Evolutionary conservation across 441 rosid species (phyloP).

Genomic region (Theobroma grandiflorum): DNA sequence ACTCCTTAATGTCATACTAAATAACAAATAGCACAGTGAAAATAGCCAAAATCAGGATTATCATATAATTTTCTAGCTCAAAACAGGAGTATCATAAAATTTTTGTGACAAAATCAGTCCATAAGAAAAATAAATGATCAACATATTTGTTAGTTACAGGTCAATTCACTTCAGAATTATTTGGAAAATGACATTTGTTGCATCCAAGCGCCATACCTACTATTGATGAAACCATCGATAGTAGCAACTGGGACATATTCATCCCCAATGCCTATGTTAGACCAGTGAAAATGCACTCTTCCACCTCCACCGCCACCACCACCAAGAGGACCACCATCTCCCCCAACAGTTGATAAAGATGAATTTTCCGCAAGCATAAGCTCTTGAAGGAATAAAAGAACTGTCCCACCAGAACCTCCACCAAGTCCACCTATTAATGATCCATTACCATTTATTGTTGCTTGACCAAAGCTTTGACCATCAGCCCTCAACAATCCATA

Average conservation of each 20-base stretch:
- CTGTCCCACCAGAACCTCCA: slow-evolving; percentile 98
- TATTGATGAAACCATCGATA: slow-evolving; percentile 70
- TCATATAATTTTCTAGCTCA: too few species aligned
- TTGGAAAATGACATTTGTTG: not conserved
- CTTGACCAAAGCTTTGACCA: slow-evolving; percentile 80
- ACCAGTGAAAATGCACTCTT: slow-evolving; percentile 99
- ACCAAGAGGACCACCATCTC: slow-evolving; percentile 86
- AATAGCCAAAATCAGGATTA: not conserved
- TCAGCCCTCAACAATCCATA: slow-evolving; percentile 85
- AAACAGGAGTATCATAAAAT: not conserved
- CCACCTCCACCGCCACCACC: slow-evolving; percentile 99
- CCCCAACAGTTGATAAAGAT: slow-evolving; percentile 79
- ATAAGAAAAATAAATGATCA: not conserved
- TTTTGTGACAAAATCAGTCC: not conserved
- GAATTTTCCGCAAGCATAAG: slow-evolving; percentile 75
- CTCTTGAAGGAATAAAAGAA: slow-evolving; percentile 95
- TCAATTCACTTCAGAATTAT: not conserved
- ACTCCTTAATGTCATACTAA: slow-evolving; percentile 16
- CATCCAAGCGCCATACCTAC: slow-evolving; percentile 58
- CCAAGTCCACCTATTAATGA: slow-evolving; percentile 92
- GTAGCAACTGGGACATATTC: slow-evolving; percentile 88
- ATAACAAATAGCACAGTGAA: not conserved
- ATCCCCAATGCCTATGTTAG: slow-evolving; percentile 70
- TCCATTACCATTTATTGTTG: slow-evolving; percentile 48
- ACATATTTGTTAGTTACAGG: not conserved